Evolutionary conservation across 441 rosid genomes (phyloP).

Genomic region (Gossypium schwendimanii): DNA sequence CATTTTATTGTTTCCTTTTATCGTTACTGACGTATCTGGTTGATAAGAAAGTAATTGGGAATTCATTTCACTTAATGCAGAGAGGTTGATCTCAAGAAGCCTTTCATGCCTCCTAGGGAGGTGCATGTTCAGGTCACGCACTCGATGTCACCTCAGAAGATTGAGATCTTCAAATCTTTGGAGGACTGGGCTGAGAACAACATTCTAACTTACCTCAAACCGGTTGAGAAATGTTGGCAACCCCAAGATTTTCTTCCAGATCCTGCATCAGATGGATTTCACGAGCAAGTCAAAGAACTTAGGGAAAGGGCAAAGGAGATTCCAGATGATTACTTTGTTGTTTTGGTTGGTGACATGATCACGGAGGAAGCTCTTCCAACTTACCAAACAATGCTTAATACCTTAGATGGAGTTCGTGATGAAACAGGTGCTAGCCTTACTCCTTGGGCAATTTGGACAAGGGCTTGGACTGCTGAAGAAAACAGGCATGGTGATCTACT

Average conservation of each 20-base stretch:
- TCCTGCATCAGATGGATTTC: conserved; percentile 69
- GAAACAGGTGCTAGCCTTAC: conserved; percentile 87
- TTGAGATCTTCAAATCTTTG: conserved; percentile 79
- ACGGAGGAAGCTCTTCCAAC: conserved; percentile 97
- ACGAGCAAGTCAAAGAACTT: conserved; percentile 74
- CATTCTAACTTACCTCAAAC: conserved; percentile 62
- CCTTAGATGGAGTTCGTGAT: conserved; percentile 80
- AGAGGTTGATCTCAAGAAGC: conserved; percentile 67
- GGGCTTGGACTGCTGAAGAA: conserved; percentile 98
- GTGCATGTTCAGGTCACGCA: conserved; percentile 72
- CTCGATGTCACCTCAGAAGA: conserved; percentile 79
- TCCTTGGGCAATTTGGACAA: conserved; percentile 88
- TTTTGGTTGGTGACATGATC: conserved; percentile 92
- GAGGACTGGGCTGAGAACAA: conserved; percentile 81
- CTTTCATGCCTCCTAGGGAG: conserved; percentile 65
- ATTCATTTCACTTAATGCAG: conserved; percentile 31
- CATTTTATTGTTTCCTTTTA: background rate
- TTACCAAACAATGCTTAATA: conserved; percentile 81
- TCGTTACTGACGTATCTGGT: conserved; percentile 7
- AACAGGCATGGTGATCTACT: conserved; percentile 90
- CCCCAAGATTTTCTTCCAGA: conserved; percentile 89
- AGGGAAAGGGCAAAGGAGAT: conserved; percentile 70
- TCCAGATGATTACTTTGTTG: conserved; percentile 88
- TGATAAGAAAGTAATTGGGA: background rate
- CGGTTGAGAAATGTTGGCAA: conserved; percentile 92